phyloP scores from a whole-genome alignment of 768 basidiomycete species.

The Pisolithus orientalis region DNA sequence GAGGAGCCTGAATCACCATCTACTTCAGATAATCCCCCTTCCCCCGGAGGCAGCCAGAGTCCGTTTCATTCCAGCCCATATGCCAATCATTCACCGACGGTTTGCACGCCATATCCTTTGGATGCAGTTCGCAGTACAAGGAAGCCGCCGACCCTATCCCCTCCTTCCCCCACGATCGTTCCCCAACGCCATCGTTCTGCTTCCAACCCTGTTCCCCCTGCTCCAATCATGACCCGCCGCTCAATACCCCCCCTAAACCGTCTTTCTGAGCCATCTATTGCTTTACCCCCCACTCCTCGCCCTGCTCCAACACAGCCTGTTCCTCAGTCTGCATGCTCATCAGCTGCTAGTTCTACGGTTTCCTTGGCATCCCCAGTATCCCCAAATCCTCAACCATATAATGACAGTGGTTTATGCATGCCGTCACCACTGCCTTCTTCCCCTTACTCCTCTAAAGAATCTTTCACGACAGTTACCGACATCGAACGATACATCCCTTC shows the following conservation, averaged over 20 bases:
- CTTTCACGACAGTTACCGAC: not conserved
- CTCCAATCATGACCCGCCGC: not conserved
- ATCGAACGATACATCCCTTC: conserved; percentile 2
- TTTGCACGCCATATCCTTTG: not conserved
- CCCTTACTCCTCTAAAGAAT: not conserved
- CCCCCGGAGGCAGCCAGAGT: not conserved
- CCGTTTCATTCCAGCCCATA: not conserved
- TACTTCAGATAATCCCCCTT: not conserved
- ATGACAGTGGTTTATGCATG: not conserved
- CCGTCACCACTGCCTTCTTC: not conserved
- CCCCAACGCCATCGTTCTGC: not conserved
- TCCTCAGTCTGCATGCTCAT: not conserved
- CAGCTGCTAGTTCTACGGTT: not conserved
- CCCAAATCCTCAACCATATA: not conserved
- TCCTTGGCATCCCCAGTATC: not conserved
- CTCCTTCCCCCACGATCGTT: not conserved
- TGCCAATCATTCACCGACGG: not conserved
- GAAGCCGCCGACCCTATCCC: not conserved
- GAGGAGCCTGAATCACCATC: not conserved
- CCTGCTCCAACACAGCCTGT: not conserved
- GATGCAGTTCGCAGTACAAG: not conserved
- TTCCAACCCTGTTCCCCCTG: not conserved
- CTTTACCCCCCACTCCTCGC: not conserved
- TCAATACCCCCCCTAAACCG: not conserved
- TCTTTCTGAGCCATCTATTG: not conserved